Conservation (phyloP, 208 protist species). For the Leishmania arabica region DNA sequence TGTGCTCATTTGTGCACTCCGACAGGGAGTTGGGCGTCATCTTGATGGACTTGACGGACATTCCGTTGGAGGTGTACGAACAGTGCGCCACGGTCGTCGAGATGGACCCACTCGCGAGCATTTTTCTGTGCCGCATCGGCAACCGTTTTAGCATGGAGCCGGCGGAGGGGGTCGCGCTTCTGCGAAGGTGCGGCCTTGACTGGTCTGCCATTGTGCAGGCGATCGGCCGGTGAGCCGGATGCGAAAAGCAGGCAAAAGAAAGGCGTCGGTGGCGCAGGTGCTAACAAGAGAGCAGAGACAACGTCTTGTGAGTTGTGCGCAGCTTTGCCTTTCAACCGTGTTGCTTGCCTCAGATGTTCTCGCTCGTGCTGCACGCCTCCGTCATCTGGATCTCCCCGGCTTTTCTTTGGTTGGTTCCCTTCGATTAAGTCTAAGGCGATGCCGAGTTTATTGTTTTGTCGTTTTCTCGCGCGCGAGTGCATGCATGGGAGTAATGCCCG, state of each 20-base stretch:
- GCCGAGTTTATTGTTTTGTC: neutral
- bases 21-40: conserved; percentile 70
- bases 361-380: neutral
- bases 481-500: neutral
- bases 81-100: conserved; percentile 61
- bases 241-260: neutral
- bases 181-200: conserved; percentile 53
- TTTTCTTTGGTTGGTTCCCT: neutral
- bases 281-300: neutral
- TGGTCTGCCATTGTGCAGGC: conserved; percentile 62
- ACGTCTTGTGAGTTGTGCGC: neutral
- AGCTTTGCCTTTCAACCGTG: neutral
- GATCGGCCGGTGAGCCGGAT: conserved; percentile 5
- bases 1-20: conserved; percentile 44
- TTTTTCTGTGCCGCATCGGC: conserved; percentile 75
- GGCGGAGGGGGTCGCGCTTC: conserved; percentile 45
- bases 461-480: neutral
- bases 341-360: conserved; percentile 1
- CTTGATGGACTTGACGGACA: conserved; percentile 62
- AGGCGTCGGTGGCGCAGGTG: neutral
- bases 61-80: conserved; percentile 70
- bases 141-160: conserved; percentile 67
- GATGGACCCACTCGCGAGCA: conserved; percentile 60
- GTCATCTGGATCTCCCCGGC: neutral
- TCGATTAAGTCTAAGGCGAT: neutral